A percentile compares a stretch with the other conserved stretches of the same genome.
These are phyloP conservation scores for Calonectria fujianensis DNA, from an alignment of 2,329 filamentous ascomycete genomes.

Conservation along the genomic window DNA sequence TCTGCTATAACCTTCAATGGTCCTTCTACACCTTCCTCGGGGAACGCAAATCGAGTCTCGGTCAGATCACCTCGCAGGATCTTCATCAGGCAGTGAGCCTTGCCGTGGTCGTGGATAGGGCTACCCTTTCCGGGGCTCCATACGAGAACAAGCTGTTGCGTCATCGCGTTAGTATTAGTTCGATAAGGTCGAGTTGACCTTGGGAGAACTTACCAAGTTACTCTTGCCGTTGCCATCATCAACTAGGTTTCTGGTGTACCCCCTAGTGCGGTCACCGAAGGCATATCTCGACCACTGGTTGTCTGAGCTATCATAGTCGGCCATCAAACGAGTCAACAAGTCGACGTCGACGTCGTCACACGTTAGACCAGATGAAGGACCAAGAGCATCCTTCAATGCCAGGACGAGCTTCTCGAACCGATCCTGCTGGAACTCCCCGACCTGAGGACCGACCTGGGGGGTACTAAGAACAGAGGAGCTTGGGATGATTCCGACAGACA, in stretches of 20 bases:
- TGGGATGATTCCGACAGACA: slow-evolving; percentile 60
- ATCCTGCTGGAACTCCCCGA: slow-evolving; percentile 59
- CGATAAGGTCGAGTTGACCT: slow-evolving; percentile 36
- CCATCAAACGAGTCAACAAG: slow-evolving; percentile 83
- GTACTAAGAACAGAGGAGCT: slow-evolving; percentile 42
- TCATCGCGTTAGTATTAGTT: slow-evolving; percentile 45
- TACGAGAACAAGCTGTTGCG: slow-evolving; percentile 84
- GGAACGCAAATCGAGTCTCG: slow-evolving; percentile 89
- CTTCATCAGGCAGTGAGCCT: slow-evolving; percentile 95
- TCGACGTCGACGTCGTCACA: slow-evolving; percentile 87
- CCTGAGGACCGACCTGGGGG: slow-evolving; percentile 43
- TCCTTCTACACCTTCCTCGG: slow-evolving; percentile 68
- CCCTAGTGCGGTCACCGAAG: slow-evolving; percentile 79
- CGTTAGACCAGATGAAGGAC: slow-evolving; percentile 86
- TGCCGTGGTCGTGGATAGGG: slow-evolving; percentile 91
- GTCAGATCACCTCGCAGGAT: slow-evolving; percentile 85
- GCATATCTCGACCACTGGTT: slow-evolving; percentile 85
- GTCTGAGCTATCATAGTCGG: slow-evolving; percentile 80
- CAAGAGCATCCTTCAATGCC: slow-evolving; percentile 83
- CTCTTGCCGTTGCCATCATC: slow-evolving; percentile 90
- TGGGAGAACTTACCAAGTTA: slow-evolving; percentile 75
- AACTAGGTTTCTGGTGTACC: slow-evolving; percentile 92
- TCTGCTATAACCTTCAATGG: slow-evolving; percentile 80
- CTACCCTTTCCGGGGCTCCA: slow-evolving; percentile 91
- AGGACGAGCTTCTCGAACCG: slow-evolving; percentile 82